Evolutionary conservation across 352 stramenopile genomes (phyloP), one percentile per base, ranked within the genome.

Genomic region (Plasmopara muralis): DNA sequence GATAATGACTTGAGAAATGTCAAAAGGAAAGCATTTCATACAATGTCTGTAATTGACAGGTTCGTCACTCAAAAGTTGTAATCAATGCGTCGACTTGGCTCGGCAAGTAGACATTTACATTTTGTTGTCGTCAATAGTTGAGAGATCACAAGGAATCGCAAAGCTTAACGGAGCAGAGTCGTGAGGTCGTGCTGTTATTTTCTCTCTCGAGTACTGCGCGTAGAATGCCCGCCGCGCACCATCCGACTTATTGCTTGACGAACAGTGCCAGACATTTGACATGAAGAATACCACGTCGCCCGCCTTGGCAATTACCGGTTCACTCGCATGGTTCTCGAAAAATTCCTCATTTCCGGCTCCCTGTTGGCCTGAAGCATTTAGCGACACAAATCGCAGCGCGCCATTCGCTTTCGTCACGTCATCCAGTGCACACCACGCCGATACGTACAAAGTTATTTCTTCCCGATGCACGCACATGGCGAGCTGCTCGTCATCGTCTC

Each of bases 251-350:
- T 90, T 90, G 57, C 48, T 64, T 9, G 76, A 74, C 4, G 80
- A 90, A 45, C 57, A 77, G 42, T 90, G 80, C 80, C 77, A 90
- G 20, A 88, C 70, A 43, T 84, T 71, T 2, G 80, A 90, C 37
- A 72, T 50, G 49, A 90, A 90, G 41, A 87, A 65, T n/a, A 90
- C 8, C 25, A 73, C 72, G 9, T 73, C 66, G 4, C 79, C 79
- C 9, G 68, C 67, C 25, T 53, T 42, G 4, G 51, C 65, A 6
- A 61, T 30, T 9, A 84, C 34, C 4, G 71, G 75, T 14, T 53
- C 53, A 35, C 42, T 65, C 7, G 73, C 68, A n/a, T 50, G 14
- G 9, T 16, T 15, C 16, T 60, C 9, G 6, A 60, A 30, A 5
- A 2, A 9, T 16, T 18, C 6, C 8, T 15, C 37, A 20, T 9